A percentile compares a stretch with the other conserved stretches of the same genome.
Evolutionary conservation across 2,329 filamentous ascomycete species (phyloP).

Genomic region (Ceratocystis alfenasii): DNA sequence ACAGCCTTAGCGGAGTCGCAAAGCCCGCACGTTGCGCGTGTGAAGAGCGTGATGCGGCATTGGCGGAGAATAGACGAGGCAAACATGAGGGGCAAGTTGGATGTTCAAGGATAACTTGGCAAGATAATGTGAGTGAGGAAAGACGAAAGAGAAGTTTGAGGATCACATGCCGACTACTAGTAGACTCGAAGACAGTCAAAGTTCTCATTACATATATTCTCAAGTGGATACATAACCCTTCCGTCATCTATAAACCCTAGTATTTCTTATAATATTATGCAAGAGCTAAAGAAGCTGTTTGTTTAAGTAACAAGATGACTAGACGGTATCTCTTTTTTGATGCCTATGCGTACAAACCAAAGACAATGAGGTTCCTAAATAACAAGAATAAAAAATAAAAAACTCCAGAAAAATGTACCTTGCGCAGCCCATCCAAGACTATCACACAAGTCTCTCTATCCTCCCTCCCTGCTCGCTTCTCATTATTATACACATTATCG

Average conservation of each 20-base stretch:
- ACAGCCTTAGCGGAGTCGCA: constrained; percentile 57
- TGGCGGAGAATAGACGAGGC: constrained; percentile 40
- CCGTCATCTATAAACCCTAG: not conserved
- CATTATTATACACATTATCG: not conserved
- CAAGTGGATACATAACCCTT: not conserved
- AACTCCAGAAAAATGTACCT: constrained; percentile 18
- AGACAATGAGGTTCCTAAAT: not conserved
- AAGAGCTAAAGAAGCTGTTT: not conserved
- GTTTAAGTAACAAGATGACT: too few relatives aligned
- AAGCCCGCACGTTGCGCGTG: constrained; percentile 57
- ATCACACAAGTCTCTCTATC: not conserved
- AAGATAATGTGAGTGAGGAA: too few relatives aligned
- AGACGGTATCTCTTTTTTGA: too few relatives aligned
- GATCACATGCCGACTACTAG: not conserved
- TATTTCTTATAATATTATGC: too few relatives aligned
- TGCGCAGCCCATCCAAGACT: not conserved
- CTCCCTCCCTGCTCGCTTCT: not conserved
- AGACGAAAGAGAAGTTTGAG: not conserved
- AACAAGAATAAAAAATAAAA: constrained; percentile 9
- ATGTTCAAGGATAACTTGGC: not conserved
- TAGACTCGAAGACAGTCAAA: not conserved
- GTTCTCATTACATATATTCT: not conserved
- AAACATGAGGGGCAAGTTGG: constrained; percentile 34
- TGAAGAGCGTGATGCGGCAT: constrained; percentile 63
- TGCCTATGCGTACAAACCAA: too few relatives aligned